phyloP scores from a whole-genome alignment of 2,329 filamentous ascomycete species.

The Nemania sp. region DNA sequence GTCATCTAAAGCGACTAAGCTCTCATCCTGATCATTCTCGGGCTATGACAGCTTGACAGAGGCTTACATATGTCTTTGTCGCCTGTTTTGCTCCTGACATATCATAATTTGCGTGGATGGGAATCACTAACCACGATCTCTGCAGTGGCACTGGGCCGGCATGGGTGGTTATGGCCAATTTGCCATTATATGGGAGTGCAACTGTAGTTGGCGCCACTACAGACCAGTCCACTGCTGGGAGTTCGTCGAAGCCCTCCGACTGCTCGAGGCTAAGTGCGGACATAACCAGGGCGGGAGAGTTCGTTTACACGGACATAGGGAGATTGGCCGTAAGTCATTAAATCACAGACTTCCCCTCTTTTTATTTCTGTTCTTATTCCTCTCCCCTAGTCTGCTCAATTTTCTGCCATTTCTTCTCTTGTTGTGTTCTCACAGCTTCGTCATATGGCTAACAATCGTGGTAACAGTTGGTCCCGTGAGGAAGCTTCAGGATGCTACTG shows the following conservation, averaged over 20 bases:
- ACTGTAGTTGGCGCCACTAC: neutral
- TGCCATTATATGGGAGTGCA: neutral
- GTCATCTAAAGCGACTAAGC: neutral
- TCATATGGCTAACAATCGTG: neutral
- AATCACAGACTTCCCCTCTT: neutral
- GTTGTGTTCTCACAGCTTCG: neutral
- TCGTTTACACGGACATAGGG: neutral
- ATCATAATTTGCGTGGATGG: too few species aligned
- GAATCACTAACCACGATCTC: neutral
- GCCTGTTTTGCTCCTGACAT: neutral
- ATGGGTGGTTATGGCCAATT: neutral
- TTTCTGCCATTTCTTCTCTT: neutral
- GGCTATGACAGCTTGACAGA: neutral
- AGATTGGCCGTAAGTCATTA: neutral
- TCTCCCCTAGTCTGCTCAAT: neutral
- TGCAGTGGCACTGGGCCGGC: constrained; percentile 1
- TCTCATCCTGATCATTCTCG: neutral
- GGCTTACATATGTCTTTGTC: neutral
- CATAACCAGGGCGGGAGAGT: neutral
- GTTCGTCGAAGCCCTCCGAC: neutral
- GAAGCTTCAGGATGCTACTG: neutral
- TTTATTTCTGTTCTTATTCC: neutral
- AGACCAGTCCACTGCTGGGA: constrained; percentile 2
- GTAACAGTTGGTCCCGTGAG: neutral
- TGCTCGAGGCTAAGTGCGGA: neutral